Evolutionary conservation across 2,329 filamentous ascomycete species (phyloP).

Genomic region (Blumeriella jaapii): DNA sequence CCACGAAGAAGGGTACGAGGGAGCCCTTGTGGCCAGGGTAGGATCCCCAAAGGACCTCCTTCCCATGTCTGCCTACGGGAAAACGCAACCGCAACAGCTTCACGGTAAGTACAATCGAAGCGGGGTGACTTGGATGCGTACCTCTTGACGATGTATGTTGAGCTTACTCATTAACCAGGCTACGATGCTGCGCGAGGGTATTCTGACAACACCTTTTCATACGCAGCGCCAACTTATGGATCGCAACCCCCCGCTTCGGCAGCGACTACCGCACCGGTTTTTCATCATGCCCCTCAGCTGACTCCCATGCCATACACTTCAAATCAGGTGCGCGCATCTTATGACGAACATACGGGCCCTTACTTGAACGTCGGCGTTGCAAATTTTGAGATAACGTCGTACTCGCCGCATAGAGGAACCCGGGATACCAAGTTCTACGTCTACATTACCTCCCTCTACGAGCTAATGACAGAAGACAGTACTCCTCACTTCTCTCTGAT

Average conservation of each 20-base stretch:
- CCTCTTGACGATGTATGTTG: background rate
- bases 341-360: slow-evolving; percentile 52
- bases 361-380: slow-evolving; percentile 54
- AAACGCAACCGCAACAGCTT: slow-evolving; percentile 63
- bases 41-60: slow-evolving; percentile 30
- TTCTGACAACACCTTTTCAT: slow-evolving; percentile 34
- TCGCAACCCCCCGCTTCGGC: slow-evolving; percentile 37
- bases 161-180: slow-evolving; percentile 19
- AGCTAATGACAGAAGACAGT: slow-evolving; percentile 51
- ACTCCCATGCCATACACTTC: slow-evolving; percentile 30
- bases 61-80: slow-evolving; percentile 75
- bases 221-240: slow-evolving; percentile 37
- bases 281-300: slow-evolving; percentile 22
- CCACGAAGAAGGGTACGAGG: slow-evolving; percentile 28
- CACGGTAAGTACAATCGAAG: slow-evolving; percentile 54
- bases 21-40: slow-evolving; percentile 26
- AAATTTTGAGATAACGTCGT: slow-evolving; percentile 54
- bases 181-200: slow-evolving; percentile 24
- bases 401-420: slow-evolving; percentile 55
- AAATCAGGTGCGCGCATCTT: slow-evolving; percentile 37
- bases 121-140: background rate
- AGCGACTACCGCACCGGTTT: slow-evolving; percentile 20
- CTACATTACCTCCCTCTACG: slow-evolving; percentile 64
- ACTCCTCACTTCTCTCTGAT: slow-evolving; percentile 44
- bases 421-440: slow-evolving; percentile 62